A percentile compares a stretch with the other conserved stretches of the same genome.
phyloP scores from a whole-genome alignment of 1,139 yeast species.

The Suhomyces choctaworum region DNA sequence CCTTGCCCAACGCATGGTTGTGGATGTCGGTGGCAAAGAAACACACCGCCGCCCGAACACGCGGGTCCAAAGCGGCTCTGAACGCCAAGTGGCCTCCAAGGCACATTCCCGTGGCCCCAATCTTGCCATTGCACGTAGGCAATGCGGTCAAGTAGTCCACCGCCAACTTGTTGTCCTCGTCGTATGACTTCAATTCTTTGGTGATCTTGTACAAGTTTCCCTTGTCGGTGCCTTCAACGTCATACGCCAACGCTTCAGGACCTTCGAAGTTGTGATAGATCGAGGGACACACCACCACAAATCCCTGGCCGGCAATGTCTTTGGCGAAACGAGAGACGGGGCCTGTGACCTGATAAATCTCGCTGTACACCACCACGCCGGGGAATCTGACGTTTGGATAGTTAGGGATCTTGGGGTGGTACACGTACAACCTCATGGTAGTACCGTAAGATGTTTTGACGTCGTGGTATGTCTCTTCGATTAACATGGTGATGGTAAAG shows the following conservation, averaged over 20 bases:
- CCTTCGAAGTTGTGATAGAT: slow-evolving; percentile 73
- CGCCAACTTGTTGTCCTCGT: slow-evolving; percentile 68
- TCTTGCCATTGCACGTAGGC: slow-evolving; percentile 67
- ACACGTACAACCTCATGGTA: slow-evolving; percentile 64
- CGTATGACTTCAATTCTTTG: slow-evolving; percentile 71
- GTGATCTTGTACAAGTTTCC: slow-evolving; percentile 69
- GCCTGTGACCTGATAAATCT: slow-evolving; percentile 78
- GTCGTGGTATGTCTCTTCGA: slow-evolving; percentile 66
- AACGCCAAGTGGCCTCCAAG: slow-evolving; percentile 83
- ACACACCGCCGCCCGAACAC: slow-evolving; percentile 69
- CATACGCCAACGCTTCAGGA: slow-evolving; percentile 68
- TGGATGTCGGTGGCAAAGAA: slow-evolving; percentile 86
- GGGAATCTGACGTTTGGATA: slow-evolving; percentile 79
- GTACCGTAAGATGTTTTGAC: slow-evolving; percentile 67
- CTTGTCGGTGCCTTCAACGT: slow-evolving; percentile 69
- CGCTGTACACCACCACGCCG: slow-evolving; percentile 76
- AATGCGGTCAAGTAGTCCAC: slow-evolving; percentile 60
- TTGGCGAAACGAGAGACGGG: slow-evolving; percentile 79
- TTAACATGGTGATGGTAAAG: slow-evolving; percentile 50
- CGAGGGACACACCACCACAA: slow-evolving; percentile 74
- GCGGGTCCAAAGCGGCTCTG: slow-evolving; percentile 65
- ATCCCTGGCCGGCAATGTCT: slow-evolving; percentile 79
- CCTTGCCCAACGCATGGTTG: slow-evolving; percentile 61
- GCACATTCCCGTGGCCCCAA: slow-evolving; percentile 88
- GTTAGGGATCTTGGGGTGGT: slow-evolving; percentile 67